A percentile compares a stretch with the other conserved stretches of the same genome.
phyloP scores from a whole-genome alignment of 2,329 filamentous ascomycete species.

The Westerdykella aurantiaca region DNA sequence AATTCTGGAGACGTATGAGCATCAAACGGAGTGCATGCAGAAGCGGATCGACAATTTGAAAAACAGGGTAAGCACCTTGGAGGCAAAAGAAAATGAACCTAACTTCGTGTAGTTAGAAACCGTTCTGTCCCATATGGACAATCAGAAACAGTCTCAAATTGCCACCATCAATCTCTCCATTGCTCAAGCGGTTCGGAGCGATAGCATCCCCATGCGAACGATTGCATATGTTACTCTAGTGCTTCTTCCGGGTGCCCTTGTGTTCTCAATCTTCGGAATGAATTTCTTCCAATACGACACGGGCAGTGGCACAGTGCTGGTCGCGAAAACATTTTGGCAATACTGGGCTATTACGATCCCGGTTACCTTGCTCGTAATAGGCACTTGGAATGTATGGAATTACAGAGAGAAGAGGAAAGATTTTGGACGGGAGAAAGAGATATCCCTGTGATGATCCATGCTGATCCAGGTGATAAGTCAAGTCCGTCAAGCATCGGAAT shows the following conservation, averaged over 20 bases:
- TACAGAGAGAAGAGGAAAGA: neutral
- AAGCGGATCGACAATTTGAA: constrained; percentile 4
- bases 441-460: neutral
- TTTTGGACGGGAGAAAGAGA: neutral
- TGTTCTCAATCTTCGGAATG: neutral
- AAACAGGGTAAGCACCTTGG: neutral
- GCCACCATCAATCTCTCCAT: neutral
- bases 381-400: neutral
- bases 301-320: neutral
- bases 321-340: constrained; percentile 5
- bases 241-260: constrained; percentile 3
- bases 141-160: neutral
- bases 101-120: neutral
- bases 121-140: neutral
- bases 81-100: neutral
- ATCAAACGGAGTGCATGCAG: constrained; percentile 3
- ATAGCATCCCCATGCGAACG: constrained; percentile 3
- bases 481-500: too few species aligned
- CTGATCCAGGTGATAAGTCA: too few species aligned
- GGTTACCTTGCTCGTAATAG: neutral
- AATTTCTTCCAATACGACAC: neutral
- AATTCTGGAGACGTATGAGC: constrained; percentile 2
- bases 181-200: neutral
- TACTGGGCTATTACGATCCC: constrained; percentile 6
- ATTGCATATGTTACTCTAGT: constrained; percentile 4